phyloP scores from a whole-genome alignment of 306 rosid species.

The Castanea mollissima region DNA sequence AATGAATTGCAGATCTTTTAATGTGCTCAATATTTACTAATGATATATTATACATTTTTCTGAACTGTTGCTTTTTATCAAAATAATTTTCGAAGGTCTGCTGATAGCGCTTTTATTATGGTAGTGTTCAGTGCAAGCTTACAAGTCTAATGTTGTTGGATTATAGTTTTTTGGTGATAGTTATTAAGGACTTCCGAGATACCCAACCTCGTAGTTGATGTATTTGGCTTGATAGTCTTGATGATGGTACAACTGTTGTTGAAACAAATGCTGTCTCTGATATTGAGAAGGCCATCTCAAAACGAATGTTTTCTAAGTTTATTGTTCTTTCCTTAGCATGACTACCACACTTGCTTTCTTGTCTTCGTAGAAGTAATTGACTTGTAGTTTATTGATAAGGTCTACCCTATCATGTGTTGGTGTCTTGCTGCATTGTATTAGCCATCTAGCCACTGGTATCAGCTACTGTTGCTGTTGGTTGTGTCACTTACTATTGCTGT shows the following conservation, averaged over 20 bases:
- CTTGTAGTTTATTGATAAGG: background rate
- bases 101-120: background rate
- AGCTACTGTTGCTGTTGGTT: too few relatives aligned
- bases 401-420: too few relatives aligned
- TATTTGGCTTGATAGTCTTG: slow-evolving; percentile 36
- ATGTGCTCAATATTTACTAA: background rate
- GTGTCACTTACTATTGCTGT: too few relatives aligned
- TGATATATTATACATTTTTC: background rate
- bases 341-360: background rate
- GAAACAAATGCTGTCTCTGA: slow-evolving; percentile 41
- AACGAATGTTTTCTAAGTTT: slow-evolving; percentile 66
- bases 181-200: slow-evolving; percentile 92
- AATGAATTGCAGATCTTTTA: background rate
- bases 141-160: slow-evolving; percentile 1
- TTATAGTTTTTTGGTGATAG: slow-evolving; percentile 54
- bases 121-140: background rate
- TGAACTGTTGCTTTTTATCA: background rate
- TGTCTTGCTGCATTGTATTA: too few relatives aligned
- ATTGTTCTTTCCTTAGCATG: background rate
- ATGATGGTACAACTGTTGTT: slow-evolving; percentile 24
- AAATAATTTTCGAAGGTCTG: background rate
- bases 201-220: slow-evolving; percentile 79
- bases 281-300: slow-evolving; percentile 64
- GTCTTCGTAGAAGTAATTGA: background rate
- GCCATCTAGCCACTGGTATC: too few relatives aligned